Evolutionary conservation across 2,329 filamentous ascomycete genomes (phyloP).

Genomic region (Clarireedia homoeocarpa): DNA sequence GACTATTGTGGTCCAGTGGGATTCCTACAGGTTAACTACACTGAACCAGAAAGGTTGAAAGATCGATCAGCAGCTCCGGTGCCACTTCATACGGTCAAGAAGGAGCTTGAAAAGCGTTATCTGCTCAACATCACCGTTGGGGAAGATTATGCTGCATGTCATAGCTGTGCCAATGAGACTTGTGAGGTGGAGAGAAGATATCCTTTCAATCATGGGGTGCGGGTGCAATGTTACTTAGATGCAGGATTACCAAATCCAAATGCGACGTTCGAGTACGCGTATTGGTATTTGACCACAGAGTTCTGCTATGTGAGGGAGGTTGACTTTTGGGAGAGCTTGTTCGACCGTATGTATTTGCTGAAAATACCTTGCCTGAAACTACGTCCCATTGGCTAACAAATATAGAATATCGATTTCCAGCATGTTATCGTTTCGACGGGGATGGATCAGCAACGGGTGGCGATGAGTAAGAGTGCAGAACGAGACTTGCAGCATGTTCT

Average conservation of each 20-base stretch:
- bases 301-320: slow-evolving; percentile 18
- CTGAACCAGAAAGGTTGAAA: neutral
- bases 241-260: neutral
- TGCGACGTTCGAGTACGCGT: slow-evolving; percentile 7
- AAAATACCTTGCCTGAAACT: neutral
- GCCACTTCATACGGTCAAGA: neutral
- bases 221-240: slow-evolving; percentile 1
- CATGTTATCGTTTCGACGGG: neutral
- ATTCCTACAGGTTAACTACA: slow-evolving; percentile 16
- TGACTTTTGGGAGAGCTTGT: slow-evolving; percentile 17
- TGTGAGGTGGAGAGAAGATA: slow-evolving; percentile 3
- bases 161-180: neutral
- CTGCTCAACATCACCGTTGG: slow-evolving; percentile 18
- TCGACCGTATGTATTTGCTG: slow-evolving; percentile 13
- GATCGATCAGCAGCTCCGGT: neutral
- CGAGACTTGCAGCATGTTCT: too few relatives aligned
- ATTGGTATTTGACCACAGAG: slow-evolving; percentile 19
- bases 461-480: too few relatives aligned
- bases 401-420: slow-evolving; percentile 4
- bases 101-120: slow-evolving; percentile 9
- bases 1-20: slow-evolving; percentile 19
- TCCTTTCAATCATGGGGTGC: slow-evolving; percentile 1
- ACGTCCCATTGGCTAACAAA: too few relatives aligned
- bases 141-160: slow-evolving; percentile 16
- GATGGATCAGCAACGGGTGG: neutral